Conservation (phyloP, 75 land plant genomes). For the Pseudotsuga menziesii region DNA sequence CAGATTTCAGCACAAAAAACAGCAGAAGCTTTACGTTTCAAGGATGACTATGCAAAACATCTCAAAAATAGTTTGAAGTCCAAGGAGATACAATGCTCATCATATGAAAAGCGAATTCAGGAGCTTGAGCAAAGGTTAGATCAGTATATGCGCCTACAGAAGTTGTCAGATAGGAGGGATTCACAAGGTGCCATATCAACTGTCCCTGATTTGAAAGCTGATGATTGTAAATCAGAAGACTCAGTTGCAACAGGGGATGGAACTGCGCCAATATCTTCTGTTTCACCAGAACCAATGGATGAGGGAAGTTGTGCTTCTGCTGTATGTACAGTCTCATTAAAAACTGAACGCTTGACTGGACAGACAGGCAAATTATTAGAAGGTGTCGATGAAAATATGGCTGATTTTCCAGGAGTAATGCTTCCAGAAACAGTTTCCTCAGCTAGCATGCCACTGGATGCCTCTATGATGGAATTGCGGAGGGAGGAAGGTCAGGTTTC, state of each 20-base stretch:
- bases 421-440: constrained; percentile 8
- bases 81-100: constrained; percentile 64
- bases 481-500: constrained; percentile 26
- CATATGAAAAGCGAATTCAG: constrained; percentile 82
- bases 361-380: constrained; percentile 36
- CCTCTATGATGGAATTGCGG: constrained; percentile 47
- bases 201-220: constrained; percentile 20
- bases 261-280: constrained; percentile 16
- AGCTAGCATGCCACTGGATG: constrained; percentile 26
- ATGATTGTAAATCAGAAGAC: constrained; percentile 39
- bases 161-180: constrained; percentile 25
- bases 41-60: constrained; percentile 89
- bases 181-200: constrained; percentile 17
- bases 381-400: constrained; percentile 79
- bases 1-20: constrained; percentile 71
- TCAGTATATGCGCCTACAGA: constrained; percentile 48
- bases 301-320: constrained; percentile 54
- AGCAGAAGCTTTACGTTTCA: constrained; percentile 72
- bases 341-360: constrained; percentile 7
- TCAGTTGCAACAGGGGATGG: constrained; percentile 47
- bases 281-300: constrained; percentile 72
- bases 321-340: constrained; percentile 14
- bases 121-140: constrained; percentile 86
- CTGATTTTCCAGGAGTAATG: constrained; percentile 47
- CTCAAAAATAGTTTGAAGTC: constrained; percentile 47